These are phyloP conservation scores for Echinochloa phyllopogon DNA, from an alignment of 176 grass and related monocot species.

Conservation along the genomic window DNA sequence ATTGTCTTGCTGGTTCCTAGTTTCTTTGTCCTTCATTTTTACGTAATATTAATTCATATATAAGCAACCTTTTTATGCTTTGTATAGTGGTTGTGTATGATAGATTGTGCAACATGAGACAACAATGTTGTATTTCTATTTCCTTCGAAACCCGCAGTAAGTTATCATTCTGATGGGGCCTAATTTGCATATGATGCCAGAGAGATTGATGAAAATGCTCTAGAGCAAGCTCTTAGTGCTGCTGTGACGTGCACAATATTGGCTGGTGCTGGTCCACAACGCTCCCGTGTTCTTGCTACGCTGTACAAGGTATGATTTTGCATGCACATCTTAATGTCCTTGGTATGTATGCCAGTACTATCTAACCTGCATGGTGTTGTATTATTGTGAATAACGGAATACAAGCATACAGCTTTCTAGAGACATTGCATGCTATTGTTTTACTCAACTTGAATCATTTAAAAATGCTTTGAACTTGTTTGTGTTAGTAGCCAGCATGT, in stretches of 20 bases:
- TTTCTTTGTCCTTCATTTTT: constrained; percentile 10
- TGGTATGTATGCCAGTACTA: not conserved
- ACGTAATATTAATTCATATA: not conserved
- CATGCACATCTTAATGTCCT: constrained; percentile 7
- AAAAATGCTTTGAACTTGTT: not conserved
- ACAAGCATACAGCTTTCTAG: not conserved
- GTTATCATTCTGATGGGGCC: constrained; percentile 24
- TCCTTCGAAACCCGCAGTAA: not conserved
- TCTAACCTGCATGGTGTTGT: not conserved
- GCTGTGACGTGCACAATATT: constrained; percentile 98
- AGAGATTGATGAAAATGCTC: constrained; percentile 97
- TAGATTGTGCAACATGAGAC: not conserved
- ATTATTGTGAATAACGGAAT: not conserved
- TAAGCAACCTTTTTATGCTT: not conserved
- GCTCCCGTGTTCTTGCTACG: constrained; percentile 94
- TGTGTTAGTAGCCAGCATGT: not conserved
- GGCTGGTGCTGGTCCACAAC: constrained; percentile 96
- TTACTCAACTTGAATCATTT: not conserved
- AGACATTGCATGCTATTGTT: not conserved
- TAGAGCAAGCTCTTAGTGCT: constrained; percentile 95
- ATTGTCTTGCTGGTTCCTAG: constrained; percentile 31
- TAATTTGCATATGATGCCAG: constrained; percentile 49
- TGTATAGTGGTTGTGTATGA: not conserved
- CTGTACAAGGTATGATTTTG: constrained; percentile 84
- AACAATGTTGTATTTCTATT: not conserved